Conservation (phyloP, 225 moss, liverwort and hornwort species). For the Physcomitrellopsis africana region DNA sequence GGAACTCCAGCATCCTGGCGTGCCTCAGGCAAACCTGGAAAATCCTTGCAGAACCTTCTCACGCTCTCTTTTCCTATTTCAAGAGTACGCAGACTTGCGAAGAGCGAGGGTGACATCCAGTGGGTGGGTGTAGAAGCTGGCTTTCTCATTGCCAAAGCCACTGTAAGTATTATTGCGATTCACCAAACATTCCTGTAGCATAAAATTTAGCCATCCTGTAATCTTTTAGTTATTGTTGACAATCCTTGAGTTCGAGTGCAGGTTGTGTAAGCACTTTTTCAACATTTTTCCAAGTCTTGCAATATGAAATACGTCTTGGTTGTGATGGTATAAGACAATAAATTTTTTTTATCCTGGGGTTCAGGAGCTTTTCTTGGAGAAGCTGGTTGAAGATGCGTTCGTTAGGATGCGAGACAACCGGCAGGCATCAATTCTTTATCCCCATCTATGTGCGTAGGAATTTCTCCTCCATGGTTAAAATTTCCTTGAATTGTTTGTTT, state of each 20-base stretch:
- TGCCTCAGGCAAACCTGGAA: constrained; percentile 35
- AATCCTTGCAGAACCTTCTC: constrained; percentile 37
- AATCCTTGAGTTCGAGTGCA: constrained; percentile 1
- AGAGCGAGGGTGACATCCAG: constrained; percentile 88
- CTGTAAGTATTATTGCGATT: constrained; percentile 49
- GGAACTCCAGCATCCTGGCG: constrained; percentile 41
- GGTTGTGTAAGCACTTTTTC: neutral
- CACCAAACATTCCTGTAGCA: neutral
- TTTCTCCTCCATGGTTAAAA: constrained; percentile 4
- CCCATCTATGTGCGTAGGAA: constrained; percentile 53
- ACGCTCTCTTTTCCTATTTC: constrained; percentile 88
- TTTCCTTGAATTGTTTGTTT: neutral
- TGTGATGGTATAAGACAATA: neutral
- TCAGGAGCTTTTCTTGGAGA: constrained; percentile 96
- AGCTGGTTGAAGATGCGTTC: constrained; percentile 86
- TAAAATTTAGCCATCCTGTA: neutral
- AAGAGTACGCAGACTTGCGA: constrained; percentile 93
- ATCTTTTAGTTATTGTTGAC: constrained; percentile 2
- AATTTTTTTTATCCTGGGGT: neutral
- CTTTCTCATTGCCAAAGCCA: constrained; percentile 93
- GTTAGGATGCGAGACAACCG: constrained; percentile 77
- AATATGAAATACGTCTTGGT: neutral
- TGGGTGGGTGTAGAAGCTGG: constrained; percentile 92
- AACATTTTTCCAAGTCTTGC: neutral
- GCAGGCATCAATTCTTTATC: constrained; percentile 67